These are phyloP conservation scores for Pseudonectria buxi DNA, from an alignment of 2,329 filamentous ascomycete genomes.

Conservation along the genomic window DNA sequence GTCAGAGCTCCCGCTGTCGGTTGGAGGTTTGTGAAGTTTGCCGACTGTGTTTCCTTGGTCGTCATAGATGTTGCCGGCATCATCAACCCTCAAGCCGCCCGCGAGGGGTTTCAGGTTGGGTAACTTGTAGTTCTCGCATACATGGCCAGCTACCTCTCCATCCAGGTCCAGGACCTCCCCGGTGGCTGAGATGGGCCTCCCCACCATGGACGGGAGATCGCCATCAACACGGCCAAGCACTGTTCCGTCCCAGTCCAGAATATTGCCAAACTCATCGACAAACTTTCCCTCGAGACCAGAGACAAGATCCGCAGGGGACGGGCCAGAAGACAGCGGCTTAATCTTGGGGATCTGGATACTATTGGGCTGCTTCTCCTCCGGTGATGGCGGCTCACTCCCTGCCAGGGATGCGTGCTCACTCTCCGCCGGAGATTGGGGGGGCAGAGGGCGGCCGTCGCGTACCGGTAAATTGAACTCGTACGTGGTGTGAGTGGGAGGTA, in stretches of 20 bases:
- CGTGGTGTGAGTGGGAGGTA: conserved; percentile 18
- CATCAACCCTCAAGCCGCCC: conserved; percentile 48
- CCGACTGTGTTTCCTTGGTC: conserved; percentile 52
- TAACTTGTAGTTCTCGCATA: conserved; percentile 49
- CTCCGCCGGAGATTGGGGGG: not conserved
- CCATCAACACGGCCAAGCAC: conserved; percentile 47
- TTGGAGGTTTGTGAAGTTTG: conserved; percentile 46
- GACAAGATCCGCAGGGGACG: conserved; percentile 29
- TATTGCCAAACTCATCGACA: conserved; percentile 49
- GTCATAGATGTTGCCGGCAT: conserved; percentile 51
- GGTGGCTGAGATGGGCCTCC: conserved; percentile 36
- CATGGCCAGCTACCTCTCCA: conserved; percentile 72
- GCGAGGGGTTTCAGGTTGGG: conserved; percentile 47
- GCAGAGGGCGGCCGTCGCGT: conserved; percentile 7
- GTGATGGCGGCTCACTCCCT: not conserved
- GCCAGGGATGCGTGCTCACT: not conserved
- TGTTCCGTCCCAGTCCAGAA: conserved; percentile 42
- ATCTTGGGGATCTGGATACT: conserved; percentile 34
- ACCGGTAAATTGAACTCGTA: conserved; percentile 21
- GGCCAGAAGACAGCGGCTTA: conserved; percentile 29
- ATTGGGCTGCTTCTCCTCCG: conserved; percentile 6
- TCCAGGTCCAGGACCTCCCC: conserved; percentile 64
- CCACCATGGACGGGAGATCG: conserved; percentile 49
- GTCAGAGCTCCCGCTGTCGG: conserved; percentile 1
- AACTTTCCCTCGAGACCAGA: conserved; percentile 39